Base-by-base conservation (phyloP, 148 eudicot genomes). In the Rheum nobile region DNA sequence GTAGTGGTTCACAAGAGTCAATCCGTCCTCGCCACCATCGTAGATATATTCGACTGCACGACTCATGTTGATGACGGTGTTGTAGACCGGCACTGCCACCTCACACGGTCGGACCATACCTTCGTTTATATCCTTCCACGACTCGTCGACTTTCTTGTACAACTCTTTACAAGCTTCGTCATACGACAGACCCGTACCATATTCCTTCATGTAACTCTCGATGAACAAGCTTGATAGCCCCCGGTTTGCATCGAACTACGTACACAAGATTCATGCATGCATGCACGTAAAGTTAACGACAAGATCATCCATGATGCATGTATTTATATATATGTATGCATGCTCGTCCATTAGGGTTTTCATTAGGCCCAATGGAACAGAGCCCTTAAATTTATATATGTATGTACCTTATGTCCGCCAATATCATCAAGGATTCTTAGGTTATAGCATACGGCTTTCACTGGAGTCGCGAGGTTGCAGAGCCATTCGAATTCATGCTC, bases 401-500 rank as follows among this genome's bases (percentile, higher is more conserved):
- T 41, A 9, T 41, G 1, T 67, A 77, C 77, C 47, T 74, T 42
- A 41, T 73, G 5, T 17, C 75, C 72, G 37, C 63, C 77, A 38
- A 80, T 76, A 69, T 80, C 83, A 74, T 77, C 41, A 59, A 76
- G 41, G 22, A 80, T 76, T 69, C 79, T 76, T 22, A 32, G 38
- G 13, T 43, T 73, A 0, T 55, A 14, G 17, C 71, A 67, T 22
- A 44, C 2, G 9, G 79, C 76, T 65, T 11, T 42, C 4, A 79
- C 54, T 1, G 67, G 21, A 10, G 28, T 63, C 0, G 78, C 75
- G 13, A 59, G 63, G 3, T 37, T 9, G 32, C 41, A 46, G 1
- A 16, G 50, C 82, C 82, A 79, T 47, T 79, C 73, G 77, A 80
- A 71, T 9, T 68, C 79, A 2, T 72, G 55, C 11, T 38, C 44